Conservation (phyloP, 2,329 filamentous ascomycete genomes). For the Penicillium nordicum region DNA sequence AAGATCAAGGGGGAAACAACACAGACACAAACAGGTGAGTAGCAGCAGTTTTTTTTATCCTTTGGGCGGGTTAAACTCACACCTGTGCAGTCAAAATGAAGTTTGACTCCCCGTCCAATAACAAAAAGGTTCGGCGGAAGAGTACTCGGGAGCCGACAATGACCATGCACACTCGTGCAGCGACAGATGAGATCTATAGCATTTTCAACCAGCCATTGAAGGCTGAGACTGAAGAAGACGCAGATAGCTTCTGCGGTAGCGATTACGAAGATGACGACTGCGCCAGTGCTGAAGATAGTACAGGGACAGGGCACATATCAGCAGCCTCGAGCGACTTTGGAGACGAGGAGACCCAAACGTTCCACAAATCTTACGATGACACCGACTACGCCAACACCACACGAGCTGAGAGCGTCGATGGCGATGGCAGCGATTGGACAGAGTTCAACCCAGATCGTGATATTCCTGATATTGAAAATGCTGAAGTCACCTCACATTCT, state of each 20-base stretch:
- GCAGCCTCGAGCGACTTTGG: slow-evolving; percentile 62
- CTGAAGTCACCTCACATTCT: slow-evolving; percentile 20
- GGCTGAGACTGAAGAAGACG: slow-evolving; percentile 47
- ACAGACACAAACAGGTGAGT: slow-evolving; percentile 79
- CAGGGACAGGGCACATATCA: slow-evolving; percentile 69
- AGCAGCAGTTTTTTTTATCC: background rate
- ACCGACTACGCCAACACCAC: slow-evolving; percentile 42
- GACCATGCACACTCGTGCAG: slow-evolving; percentile 92
- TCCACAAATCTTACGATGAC: slow-evolving; percentile 41
- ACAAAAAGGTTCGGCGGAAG: slow-evolving; percentile 76
- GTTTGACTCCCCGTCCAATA: slow-evolving; percentile 80
- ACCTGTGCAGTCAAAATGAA: slow-evolving; percentile 76
- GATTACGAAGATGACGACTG: slow-evolving; percentile 70
- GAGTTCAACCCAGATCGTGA: slow-evolving; percentile 76
- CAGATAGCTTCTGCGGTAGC: slow-evolving; percentile 64
- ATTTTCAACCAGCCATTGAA: slow-evolving; percentile 87
- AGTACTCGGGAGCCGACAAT: slow-evolving; percentile 83
- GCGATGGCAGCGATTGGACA: slow-evolving; percentile 70
- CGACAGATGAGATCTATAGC: slow-evolving; percentile 95
- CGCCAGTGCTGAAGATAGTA: slow-evolving; percentile 82
- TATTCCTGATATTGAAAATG: slow-evolving; percentile 50
- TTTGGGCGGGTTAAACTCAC: slow-evolving; percentile 29
- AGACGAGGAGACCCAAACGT: slow-evolving; percentile 52
- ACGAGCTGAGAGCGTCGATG: slow-evolving; percentile 54
- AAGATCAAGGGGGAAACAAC: slow-evolving; percentile 68